Percentiles rank a stretch among this genome's conserved stretches.
Conservation (phyloP, 495 filamentous ascomycete genomes). For the Penicillium coprophilum region DNA sequence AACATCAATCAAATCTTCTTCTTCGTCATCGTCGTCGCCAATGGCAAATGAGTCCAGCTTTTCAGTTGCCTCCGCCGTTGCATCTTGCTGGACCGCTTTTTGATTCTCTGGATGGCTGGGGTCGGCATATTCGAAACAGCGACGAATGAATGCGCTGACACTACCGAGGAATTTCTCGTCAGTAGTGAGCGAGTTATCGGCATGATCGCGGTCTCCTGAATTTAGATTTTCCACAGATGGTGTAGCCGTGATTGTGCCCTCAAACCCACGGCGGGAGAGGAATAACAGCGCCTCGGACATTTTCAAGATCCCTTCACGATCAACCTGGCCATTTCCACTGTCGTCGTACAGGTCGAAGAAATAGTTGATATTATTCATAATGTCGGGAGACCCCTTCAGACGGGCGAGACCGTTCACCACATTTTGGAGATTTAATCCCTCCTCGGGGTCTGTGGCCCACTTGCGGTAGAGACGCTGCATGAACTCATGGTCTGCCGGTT, state of each 20-base stretch:
- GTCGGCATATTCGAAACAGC: conserved; percentile 98
- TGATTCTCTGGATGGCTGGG: conserved; percentile 73
- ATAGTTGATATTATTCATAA: conserved; percentile 95
- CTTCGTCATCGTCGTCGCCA: conserved; percentile 74
- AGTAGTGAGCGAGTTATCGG: conserved; percentile 44
- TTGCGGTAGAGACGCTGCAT: conserved; percentile 82
- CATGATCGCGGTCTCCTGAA: conserved; percentile 23
- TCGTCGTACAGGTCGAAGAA: conserved; percentile 98
- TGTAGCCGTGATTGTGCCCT: conserved; percentile 61
- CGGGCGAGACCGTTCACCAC: conserved; percentile 87
- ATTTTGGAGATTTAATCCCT: conserved; percentile 79
- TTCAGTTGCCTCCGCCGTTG: conserved; percentile 36
- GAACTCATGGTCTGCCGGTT: conserved; percentile 95
- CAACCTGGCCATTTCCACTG: conserved; percentile 85
- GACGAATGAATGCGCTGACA: conserved; percentile 89
- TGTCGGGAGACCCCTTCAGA: conserved; percentile 88
- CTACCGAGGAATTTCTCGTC: conserved; percentile 87
- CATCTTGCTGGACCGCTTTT: conserved; percentile 26
- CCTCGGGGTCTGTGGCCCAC: conserved; percentile 77
- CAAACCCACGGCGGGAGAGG: conserved; percentile 82
- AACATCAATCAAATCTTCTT: conserved; percentile 68
- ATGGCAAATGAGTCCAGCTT: conserved; percentile 68
- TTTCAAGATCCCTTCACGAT: conserved; percentile 90
- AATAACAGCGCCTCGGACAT: conserved; percentile 95
- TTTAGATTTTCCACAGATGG: conserved; percentile 39